Percentiles rank a stretch among this genome's conserved stretches.
phyloP scores from a whole-genome alignment of 106 monocot genomes.

The Phalaenopsis equestris region DNA sequence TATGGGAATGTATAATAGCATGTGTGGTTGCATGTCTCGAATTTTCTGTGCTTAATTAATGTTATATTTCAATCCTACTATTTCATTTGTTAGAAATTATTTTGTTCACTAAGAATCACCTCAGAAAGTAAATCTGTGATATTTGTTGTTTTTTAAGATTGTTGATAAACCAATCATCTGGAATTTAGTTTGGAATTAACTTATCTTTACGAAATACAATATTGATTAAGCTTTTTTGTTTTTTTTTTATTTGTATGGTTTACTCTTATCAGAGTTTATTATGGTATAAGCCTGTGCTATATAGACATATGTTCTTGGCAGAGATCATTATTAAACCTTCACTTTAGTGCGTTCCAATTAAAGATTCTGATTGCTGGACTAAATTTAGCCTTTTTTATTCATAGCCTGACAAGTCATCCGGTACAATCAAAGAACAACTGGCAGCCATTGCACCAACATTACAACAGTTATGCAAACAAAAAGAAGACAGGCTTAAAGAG shows the following conservation, averaged over 20 bases:
- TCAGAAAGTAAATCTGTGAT: not conserved
- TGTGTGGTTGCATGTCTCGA: not conserved
- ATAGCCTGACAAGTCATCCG: slow-evolving; percentile 79
- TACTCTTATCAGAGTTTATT: not conserved
- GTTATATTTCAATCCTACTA: too few relatives aligned
- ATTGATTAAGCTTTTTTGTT: not conserved
- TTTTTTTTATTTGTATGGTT: not conserved
- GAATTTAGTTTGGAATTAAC: not conserved
- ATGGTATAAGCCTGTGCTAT: not conserved
- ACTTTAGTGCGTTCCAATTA: not conserved
- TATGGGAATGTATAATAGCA: not conserved
- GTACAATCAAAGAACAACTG: slow-evolving; percentile 94
- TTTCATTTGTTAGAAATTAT: too few relatives aligned
- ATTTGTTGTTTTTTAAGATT: not conserved
- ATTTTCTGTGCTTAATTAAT: too few relatives aligned
- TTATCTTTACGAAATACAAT: not conserved
- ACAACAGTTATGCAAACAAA: slow-evolving; percentile 60
- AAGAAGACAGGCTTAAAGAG: slow-evolving; percentile 70
- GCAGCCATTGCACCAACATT: slow-evolving; percentile 66
- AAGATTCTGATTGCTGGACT: not conserved
- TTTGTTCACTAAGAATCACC: not conserved
- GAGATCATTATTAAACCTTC: not conserved
- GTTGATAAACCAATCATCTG: not conserved
- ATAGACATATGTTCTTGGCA: not conserved
- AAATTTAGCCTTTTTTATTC: not conserved